A percentile compares a stretch with the other conserved stretches of the same genome.
phyloP scores from a whole-genome alignment of 2,329 filamentous ascomycete genomes.

The Ilyonectria mors-panacis region DNA sequence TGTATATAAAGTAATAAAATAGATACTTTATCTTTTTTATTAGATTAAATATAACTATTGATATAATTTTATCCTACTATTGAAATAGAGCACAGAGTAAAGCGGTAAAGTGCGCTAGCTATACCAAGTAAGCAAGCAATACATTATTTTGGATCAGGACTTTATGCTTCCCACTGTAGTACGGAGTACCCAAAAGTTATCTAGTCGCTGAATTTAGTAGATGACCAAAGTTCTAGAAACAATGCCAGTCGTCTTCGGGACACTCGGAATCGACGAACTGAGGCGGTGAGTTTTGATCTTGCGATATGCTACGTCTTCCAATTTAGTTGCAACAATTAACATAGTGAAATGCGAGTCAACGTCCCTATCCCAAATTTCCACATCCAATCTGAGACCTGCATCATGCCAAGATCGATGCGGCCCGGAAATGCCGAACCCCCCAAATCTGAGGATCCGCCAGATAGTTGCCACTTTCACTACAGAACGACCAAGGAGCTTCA shows the following conservation, averaged over 20 bases:
- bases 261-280: not conserved
- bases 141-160: no score
- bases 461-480: not conserved
- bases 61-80: no score
- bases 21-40: no score
- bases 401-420: not conserved
- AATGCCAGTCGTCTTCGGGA: not conserved
- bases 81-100: no score
- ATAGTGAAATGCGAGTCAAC: not conserved
- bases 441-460: not conserved
- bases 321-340: not conserved
- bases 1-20: no score
- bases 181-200: not conserved
- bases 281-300: not conserved
- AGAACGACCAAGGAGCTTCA: conserved; percentile 6
- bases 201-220: no score
- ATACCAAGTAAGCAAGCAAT: no score
- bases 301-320: not conserved
- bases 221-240: no score
- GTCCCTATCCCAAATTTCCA: not conserved
- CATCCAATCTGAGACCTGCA: conserved; percentile 3
- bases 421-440: not conserved
- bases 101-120: no score
- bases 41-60: no score
- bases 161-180: no score